These are phyloP conservation scores for Phyllostachys edulis DNA, from an alignment of 176 grass and related monocot genomes.

Conservation along the genomic window DNA sequence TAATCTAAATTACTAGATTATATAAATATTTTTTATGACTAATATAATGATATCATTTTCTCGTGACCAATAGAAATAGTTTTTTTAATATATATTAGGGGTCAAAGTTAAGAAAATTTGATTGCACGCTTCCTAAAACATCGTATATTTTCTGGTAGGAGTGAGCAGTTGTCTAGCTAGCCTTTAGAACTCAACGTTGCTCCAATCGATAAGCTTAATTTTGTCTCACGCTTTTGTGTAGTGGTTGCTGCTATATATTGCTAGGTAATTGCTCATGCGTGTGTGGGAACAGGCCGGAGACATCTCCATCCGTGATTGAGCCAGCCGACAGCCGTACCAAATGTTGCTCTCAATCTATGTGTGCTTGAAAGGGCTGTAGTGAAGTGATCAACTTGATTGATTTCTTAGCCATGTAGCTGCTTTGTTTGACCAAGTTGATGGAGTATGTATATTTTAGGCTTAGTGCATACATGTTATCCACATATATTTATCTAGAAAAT, in stretches of 20 bases:
- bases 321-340: slow-evolving; percentile 3
- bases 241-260: neutral
- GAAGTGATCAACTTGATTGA: neutral
- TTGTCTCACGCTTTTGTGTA: neutral
- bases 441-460: neutral
- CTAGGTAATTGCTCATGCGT: neutral
- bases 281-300: neutral
- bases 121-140: too few species aligned
- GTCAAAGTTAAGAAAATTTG: too few species aligned
- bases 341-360: neutral
- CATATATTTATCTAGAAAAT: neutral
- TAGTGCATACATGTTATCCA: neutral
- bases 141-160: too few species aligned
- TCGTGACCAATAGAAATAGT: too few species aligned
- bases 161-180: neutral
- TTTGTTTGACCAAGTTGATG: slow-evolving; percentile 32
- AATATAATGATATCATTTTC: too few species aligned
- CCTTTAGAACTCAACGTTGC: neutral
- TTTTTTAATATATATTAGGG: too few species aligned
- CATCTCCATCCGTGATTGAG: neutral
- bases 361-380: slow-evolving; percentile 12
- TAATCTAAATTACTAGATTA: too few species aligned
- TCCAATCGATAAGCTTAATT: neutral
- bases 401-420: neutral
- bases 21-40: too few species aligned